Evolutionary conservation across 2,329 filamentous ascomycete species (phyloP), one percentile per base, ranked within the genome.

Genomic region (Cladosporium halotolerans): DNA sequence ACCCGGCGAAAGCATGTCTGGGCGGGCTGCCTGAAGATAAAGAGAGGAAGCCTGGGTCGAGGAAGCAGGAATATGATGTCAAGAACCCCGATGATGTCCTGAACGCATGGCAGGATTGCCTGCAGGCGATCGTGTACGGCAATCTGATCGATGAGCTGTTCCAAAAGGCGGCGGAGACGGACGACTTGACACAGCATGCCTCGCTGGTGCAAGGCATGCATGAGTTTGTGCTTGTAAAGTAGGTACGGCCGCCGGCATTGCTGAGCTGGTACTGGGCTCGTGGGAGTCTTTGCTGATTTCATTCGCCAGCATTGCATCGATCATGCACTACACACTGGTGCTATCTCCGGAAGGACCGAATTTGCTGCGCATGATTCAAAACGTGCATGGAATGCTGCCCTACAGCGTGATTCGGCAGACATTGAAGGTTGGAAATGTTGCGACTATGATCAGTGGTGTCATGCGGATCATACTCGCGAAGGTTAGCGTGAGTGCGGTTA

Each of bases 401-500:
- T 92, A 90, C 66, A 76, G 79, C 40, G 73, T 89, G 58, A 76
- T 91, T 47, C 79, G 83, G 55, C 86, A 91, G 66, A 89, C 86
- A 0, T 72, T 93, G 3, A 81, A 82, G 39, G 78, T 91, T 11
- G 85, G 88, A 5, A 93, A 92, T 65, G 87, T 87, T 0, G 87
- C 87, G 1, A 86, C 83, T 16, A 91, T 93, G 88, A 84, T 92
- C 53, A 86, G 79, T 62, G 87, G 79, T 54, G 84, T 92, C 78
- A 78, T 88, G 66, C 79, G 77, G 50, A 72, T 92, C 13, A 76
- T 91, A 13, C 76, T 93, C 11, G 83, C 87, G n/a, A 93, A 93
- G 70, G 73, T 90, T 53, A 87, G 85, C 59, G 75, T 92, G 4
- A 83, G 82, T 1, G 82, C 82, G 7, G 71, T 92, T 47, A 89